These are phyloP conservation scores for Linnemannia exigua DNA, from an alignment of 192 early-diverging fungal species.

Conservation along the genomic window DNA sequence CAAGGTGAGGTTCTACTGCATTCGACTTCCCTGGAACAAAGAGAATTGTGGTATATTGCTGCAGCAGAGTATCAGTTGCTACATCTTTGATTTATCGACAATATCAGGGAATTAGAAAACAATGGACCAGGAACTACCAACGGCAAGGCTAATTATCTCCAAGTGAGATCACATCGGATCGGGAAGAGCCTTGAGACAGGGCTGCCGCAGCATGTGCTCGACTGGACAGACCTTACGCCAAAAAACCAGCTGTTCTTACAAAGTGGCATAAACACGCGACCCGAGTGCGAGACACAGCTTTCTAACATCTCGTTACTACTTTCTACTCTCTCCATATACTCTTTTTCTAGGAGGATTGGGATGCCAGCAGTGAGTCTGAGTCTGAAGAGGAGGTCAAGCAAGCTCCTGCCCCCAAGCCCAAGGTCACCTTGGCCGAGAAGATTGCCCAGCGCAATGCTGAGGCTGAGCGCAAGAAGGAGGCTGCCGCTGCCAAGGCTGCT, in stretches of 20 bases:
- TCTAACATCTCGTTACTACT: not conserved
- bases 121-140: not conserved
- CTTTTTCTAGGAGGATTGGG: constrained; percentile 61
- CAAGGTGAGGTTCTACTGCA: constrained; percentile 56
- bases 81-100: not conserved
- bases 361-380: constrained; percentile 75
- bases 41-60: not conserved
- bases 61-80: too few species aligned
- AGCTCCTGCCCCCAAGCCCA: constrained; percentile 46
- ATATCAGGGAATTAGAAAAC: not conserved
- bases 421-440: constrained; percentile 65
- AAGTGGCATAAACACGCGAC: not conserved
- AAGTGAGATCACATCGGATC: not conserved
- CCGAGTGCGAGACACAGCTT: not conserved
- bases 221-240: not conserved
- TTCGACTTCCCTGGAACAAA: not conserved
- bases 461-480: constrained; percentile 62
- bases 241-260: not conserved
- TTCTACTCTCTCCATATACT: not conserved
- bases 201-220: not conserved
- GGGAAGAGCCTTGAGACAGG: too few species aligned
- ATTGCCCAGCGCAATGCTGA: constrained; percentile 74
- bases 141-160: not conserved
- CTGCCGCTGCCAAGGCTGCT: constrained; percentile 45
- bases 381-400: constrained; percentile 64